Evolutionary conservation across 768 basidiomycete species (phyloP).

Genomic region (Mrakia gelida): DNA sequence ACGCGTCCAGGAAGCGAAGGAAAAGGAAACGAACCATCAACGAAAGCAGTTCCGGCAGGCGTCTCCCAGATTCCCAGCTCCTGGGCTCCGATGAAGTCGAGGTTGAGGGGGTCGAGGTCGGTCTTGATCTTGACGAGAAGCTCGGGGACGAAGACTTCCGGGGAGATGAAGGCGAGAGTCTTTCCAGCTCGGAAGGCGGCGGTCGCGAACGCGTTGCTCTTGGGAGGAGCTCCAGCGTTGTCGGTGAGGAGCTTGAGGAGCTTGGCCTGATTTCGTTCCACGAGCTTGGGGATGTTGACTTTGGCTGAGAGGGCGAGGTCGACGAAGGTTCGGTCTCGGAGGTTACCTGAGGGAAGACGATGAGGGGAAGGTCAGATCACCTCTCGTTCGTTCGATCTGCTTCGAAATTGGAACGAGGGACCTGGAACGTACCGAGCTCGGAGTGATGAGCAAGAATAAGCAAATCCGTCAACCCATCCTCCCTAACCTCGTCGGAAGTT

Average conservation of each 20-base stretch:
- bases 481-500: slow-evolving; percentile 48
- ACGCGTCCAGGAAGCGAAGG: neutral
- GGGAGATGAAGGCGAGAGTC: slow-evolving; percentile 75
- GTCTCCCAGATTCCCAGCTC: slow-evolving; percentile 84
- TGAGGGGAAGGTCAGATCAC: neutral
- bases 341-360: neutral
- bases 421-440: slow-evolving; percentile 36
- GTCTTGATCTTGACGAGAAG: slow-evolving; percentile 62
- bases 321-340: slow-evolving; percentile 28
- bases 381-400: no score
- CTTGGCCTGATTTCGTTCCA: slow-evolving; percentile 26
- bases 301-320: slow-evolving; percentile 19
- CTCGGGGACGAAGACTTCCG: slow-evolving; percentile 61
- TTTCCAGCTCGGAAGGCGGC: slow-evolving; percentile 71
- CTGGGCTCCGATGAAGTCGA: slow-evolving; percentile 62
- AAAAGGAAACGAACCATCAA: slow-evolving; percentile 60
- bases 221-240: slow-evolving; percentile 2
- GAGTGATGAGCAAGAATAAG: slow-evolving; percentile 72
- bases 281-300: slow-evolving; percentile 30
- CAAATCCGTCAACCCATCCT: slow-evolving; percentile 51
- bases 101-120: slow-evolving; percentile 60
- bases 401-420: neutral
- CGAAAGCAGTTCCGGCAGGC: slow-evolving; percentile 70
- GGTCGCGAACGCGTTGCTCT: slow-evolving; percentile 36
- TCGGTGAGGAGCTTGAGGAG: slow-evolving; percentile 29